phyloP scores from a whole-genome alignment of 345 rosid genomes.

The Rhodomyrtus tomentosa region DNA sequence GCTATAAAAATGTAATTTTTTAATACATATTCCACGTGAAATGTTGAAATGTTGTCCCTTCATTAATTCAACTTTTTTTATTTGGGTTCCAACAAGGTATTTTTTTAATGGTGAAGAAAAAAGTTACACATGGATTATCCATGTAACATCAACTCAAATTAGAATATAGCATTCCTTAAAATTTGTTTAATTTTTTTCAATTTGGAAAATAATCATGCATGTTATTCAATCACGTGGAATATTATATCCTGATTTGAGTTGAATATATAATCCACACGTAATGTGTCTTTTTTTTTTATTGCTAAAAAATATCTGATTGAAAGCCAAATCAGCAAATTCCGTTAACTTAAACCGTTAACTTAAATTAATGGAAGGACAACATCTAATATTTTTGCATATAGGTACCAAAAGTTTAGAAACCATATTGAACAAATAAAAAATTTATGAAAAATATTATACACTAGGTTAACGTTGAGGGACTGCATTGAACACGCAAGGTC shows the following conservation, averaged over 20 bases:
- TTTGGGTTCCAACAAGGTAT: not conserved
- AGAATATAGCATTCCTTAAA: not conserved
- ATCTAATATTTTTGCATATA: not conserved
- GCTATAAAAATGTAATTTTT: no score
- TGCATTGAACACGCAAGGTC: no score
- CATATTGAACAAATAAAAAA: accelerated
- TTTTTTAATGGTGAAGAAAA: not conserved
- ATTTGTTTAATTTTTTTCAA: not conserved
- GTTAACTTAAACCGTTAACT: not conserved
- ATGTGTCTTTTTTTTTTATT: not conserved
- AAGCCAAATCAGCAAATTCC: not conserved
- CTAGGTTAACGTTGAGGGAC: accelerated
- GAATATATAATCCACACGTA: not conserved
- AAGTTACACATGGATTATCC: not conserved
- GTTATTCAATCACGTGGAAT: not conserved
- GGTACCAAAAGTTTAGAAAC: not conserved
- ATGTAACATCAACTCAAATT: not conserved
- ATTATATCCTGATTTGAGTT: not conserved
- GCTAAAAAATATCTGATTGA: not conserved
- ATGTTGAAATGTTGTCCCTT: not conserved
- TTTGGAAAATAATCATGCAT: not conserved
- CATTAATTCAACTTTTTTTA: not conserved
- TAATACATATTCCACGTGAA: no score
- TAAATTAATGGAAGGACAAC: not conserved
- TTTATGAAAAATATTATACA: accelerated